Evolutionary conservation across 176 grass and related monocot genomes (phyloP).

Genomic region (Cenchrus fungigraminus): DNA sequence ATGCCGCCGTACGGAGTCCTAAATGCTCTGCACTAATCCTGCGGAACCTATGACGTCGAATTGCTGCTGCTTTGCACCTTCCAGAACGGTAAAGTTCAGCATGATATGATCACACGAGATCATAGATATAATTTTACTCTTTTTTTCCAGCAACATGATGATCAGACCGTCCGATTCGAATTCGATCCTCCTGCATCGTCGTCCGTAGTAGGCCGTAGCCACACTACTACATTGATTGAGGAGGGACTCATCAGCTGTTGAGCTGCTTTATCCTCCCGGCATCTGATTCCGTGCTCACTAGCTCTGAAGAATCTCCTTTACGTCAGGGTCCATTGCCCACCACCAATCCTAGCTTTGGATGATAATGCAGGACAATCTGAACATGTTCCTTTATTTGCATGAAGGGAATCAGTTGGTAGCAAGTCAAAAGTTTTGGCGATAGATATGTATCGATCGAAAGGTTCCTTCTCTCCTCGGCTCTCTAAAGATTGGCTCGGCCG

Average conservation of each 20-base stretch:
- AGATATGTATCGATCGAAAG: background rate
- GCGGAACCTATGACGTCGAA: slow-evolving; percentile 8
- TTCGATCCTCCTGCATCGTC: background rate
- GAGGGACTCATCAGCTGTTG: background rate
- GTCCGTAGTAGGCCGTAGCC: background rate
- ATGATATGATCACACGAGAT: background rate
- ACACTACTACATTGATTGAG: background rate
- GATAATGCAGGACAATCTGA: slow-evolving; percentile 29
- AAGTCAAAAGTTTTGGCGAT: slow-evolving; percentile 27
- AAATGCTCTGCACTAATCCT: background rate
- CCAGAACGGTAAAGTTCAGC: slow-evolving; percentile 23
- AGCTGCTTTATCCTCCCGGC: slow-evolving; percentile 32
- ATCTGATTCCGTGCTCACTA: slow-evolving; percentile 68
- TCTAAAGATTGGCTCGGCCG: slow-evolving; percentile 43
- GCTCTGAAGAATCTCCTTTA: slow-evolving; percentile 56
- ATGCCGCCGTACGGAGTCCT: slow-evolving; percentile 17
- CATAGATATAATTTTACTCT: background rate
- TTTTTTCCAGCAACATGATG: background rate
- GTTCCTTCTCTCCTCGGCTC: slow-evolving; percentile 36
- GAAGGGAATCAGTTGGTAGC: slow-evolving; percentile 38
- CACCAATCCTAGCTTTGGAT: slow-evolving; percentile 22
- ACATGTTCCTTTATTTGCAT: slow-evolving; percentile 36
- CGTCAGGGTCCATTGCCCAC: slow-evolving; percentile 11
- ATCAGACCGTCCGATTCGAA: background rate
- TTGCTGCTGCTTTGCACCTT: slow-evolving; percentile 25